Evolutionary conservation across 139 green algal species (phyloP), one percentile per base, ranked within the genome.

Genomic region (Desmodesmus armatus): DNA sequence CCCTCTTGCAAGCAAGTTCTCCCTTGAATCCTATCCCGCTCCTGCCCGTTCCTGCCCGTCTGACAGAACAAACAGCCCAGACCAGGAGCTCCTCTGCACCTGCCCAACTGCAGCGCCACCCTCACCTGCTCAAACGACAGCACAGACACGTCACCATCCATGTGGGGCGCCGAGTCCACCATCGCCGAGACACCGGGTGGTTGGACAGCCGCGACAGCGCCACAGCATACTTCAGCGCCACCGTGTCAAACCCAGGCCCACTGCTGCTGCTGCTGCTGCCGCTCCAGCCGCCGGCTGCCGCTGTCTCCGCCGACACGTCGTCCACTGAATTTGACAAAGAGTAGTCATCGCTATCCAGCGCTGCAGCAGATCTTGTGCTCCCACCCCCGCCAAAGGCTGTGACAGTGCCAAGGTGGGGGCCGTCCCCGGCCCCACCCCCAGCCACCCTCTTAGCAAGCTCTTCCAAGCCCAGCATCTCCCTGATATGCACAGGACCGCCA

Each of bases 121-220:
- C n/a, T n/a, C n/a, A n/a, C n/a, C 87, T 89, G 86, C 80, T 69
- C 55, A 67, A 87, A 87, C 40, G 82, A 82, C 29, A 76, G 17
- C 1, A 87, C 82, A 2, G 47, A 41, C 41, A 87, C 82, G 33
- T 81, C 71, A 40, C 47, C 71, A 40, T 87, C 82, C 31, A 66
- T 47, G 3, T 25, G 23, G 27, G 82, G 58, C 15, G 71, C 82
- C 21, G 85, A 86, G n/a, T 79, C 67, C 53, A 89, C 82, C 69
- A 94, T 81, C 39, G 91, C 91, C 84, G 72, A 2, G 89, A 89
- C 25, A 93, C 88, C 1, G 91, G 91, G 65, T 93, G 91, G 19
- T 83, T 92, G 53, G 86, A 91, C 5, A 85, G 74, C 2, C 87
- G 69, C 0, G 87, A 91, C 49, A 93, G 47, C 3, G 89, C 89